Percentiles rank a stretch among this genome's conserved stretches.
Conservation (phyloP, 2,329 filamentous ascomycete genomes). For the Ophiostoma populinum region DNA sequence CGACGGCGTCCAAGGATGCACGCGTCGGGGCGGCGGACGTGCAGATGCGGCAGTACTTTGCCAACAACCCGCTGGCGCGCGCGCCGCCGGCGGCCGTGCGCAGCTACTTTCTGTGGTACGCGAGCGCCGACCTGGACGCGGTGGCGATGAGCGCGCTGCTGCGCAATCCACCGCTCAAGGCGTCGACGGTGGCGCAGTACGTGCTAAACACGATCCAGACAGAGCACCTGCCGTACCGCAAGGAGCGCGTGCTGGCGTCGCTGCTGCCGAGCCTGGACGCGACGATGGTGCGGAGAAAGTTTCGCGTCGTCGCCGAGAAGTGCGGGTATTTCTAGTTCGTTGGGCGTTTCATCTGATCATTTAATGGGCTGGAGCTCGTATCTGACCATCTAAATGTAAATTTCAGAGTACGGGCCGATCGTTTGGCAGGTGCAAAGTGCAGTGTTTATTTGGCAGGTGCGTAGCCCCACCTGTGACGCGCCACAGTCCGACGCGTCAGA, state of each 20-base stretch:
- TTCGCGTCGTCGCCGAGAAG: slow-evolving; percentile 15
- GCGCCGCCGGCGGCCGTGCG: slow-evolving; percentile 25
- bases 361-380: too few species aligned
- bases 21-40: slow-evolving; percentile 27
- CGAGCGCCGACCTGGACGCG: slow-evolving; percentile 30
- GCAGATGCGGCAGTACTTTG: slow-evolving; percentile 21
- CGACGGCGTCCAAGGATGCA: slow-evolving; percentile 22
- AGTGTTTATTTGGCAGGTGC: too few species aligned
- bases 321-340: too few species aligned
- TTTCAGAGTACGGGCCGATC: too few species aligned
- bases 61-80: slow-evolving; percentile 8
- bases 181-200: slow-evolving; percentile 37
- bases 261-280: slow-evolving; percentile 22
- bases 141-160: slow-evolving; percentile 34
- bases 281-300: slow-evolving; percentile 12
- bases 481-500: too few species aligned
- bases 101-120: slow-evolving; percentile 48
- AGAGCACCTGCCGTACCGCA: slow-evolving; percentile 34
- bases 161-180: slow-evolving; percentile 41
- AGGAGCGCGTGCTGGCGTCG: slow-evolving; percentile 25
- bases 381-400: too few species aligned
- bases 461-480: too few species aligned
- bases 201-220: slow-evolving; percentile 36
- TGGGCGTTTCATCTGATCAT: too few species aligned
- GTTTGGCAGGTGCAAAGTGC: too few species aligned